Evolutionary conservation across 2,329 filamentous ascomycete genomes (phyloP), one percentile per base, ranked within the genome.

Genomic region (Aspergillus terreus): DNA sequence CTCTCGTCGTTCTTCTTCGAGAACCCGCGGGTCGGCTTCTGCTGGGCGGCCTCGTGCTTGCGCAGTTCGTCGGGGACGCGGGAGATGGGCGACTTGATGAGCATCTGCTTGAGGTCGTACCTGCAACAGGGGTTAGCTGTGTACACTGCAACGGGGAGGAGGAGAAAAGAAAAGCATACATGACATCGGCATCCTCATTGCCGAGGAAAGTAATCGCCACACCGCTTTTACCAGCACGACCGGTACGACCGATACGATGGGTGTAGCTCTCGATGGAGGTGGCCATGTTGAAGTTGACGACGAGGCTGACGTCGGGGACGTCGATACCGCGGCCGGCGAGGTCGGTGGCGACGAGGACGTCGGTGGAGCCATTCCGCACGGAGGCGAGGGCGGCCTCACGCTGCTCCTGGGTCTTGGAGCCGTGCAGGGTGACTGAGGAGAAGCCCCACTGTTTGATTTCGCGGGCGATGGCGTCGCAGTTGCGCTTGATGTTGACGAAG

Each of bases 211-310:
- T 99, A 57, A 99, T 94, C 2, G 94, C 89, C 46, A 96, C 86
- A 86, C 94, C 94, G 61, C 83, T 92, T 82, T 97, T 97, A 56
- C 94, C 94, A 2, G 94, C 94, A 85, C 94, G 88, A 79, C 94
- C 94, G 1, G 94, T 99, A 76, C 94, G 87, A 71, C 94, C 94
- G 65, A 99, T 88, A 76, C 94, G 86, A 78, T 99, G 94, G 2
- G 92, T 97, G 71, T 99, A 99, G 66, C 84, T 87, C 75, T 99
- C 94, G 60, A 99, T 97, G 61, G 80, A 90, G 11, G 77, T 85
- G 0, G 94, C 88, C 94, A 99, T 97, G 79, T 97, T 99, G 82
- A 97, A 99, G 77, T 99, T 99, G 69, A 99, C 82, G 51, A 99
- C 94, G 54, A 99, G 81, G 56, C 84, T 89, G 38, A 99, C 94